Base-by-base conservation (phyloP, 345 rosid species). In the Hibiscus syriacus region DNA sequence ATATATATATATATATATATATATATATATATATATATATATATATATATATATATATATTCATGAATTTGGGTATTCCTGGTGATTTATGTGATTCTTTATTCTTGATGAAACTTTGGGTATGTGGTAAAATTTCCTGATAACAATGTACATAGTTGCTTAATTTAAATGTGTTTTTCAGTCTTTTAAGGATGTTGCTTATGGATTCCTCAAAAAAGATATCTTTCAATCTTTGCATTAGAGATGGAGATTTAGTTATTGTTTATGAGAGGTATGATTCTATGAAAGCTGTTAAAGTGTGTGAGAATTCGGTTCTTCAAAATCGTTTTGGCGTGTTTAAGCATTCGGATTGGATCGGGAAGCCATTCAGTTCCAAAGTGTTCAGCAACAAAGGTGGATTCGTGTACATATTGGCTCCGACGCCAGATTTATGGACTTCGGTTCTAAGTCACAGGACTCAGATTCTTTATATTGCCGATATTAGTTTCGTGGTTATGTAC, bases 381-480 rank as follows among this genome's bases (percentile, higher is more conserved):
- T 82, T 84, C 41, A 94, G 92, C 78, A 82, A 82, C 83, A 94
- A 89, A 83, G 92, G 95, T 11, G 88, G 90, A 53, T 94, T 82
- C 64, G 89, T 91, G 0, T 86, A 87, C 79, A 67, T 94, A 39
- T 73, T 94, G 56, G 92, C 91, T 75, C 99, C 96, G 11, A 86
- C 96, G 26, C 96, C 97, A 0, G 98, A 93, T 74, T 61, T 91
- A 22, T 94, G 99, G 99, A 94, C 98, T 23, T 48, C 87, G 72
- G 99, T 91, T 65, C 78, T 91, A 70, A 91, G 92, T 82, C 99
- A 91, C 77, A 82, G 98, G 84, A 94, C 98, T 38, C 96, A 91
- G 85, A 94, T 91, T 77, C 99, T 94, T 13, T 91, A 91, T 66
- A 84, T 91, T 49, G 98, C 96, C 6, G 99, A 91, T 82, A 91